Conservation (phyloP, 257 asterid species). For the Coffea canephora region DNA sequence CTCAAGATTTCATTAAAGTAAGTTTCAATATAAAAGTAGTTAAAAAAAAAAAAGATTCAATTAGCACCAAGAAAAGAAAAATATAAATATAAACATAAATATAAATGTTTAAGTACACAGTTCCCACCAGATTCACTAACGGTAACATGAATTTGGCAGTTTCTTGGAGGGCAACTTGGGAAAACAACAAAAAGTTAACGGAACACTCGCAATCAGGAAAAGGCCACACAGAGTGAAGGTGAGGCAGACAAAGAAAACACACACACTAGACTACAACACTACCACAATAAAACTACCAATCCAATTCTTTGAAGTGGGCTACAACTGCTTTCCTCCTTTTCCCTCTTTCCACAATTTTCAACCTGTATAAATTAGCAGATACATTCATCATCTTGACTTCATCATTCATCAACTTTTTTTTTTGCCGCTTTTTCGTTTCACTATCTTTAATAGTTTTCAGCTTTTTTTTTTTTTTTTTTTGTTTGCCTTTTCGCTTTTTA, state of each 20-base stretch:
- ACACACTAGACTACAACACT: neutral
- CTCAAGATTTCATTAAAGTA: too few species aligned
- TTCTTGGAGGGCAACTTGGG: constrained; percentile 65
- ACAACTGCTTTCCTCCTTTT: constrained; percentile 22
- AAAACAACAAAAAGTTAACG: constrained; percentile 36
- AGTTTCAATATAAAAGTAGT: too few species aligned
- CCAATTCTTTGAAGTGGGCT: constrained; percentile 34
- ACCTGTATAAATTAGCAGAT: constrained; percentile 27
- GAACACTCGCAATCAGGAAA: constrained; percentile 37
- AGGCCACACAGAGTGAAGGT: neutral
- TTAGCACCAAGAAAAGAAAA: neutral
- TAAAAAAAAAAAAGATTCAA: too few species aligned
- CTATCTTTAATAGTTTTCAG: constrained; percentile 27
- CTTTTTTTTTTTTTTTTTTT: constrained; percentile 28
- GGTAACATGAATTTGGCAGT: constrained; percentile 84
- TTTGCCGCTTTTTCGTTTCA: constrained; percentile 34
- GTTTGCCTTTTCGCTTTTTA: neutral
- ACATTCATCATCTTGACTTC: constrained; percentile 49
- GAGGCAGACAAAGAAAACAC: constrained; percentile 18
- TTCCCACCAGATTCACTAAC: constrained; percentile 38
- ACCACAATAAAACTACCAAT: constrained; percentile 10
- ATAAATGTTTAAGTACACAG: constrained; percentile 29
- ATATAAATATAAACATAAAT: constrained; percentile 8
- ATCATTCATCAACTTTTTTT: constrained; percentile 29
- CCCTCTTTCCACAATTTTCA: constrained; percentile 25